Base-by-base conservation (phyloP, 805 yeast genomes). In the Teunomyces gatunensis region DNA sequence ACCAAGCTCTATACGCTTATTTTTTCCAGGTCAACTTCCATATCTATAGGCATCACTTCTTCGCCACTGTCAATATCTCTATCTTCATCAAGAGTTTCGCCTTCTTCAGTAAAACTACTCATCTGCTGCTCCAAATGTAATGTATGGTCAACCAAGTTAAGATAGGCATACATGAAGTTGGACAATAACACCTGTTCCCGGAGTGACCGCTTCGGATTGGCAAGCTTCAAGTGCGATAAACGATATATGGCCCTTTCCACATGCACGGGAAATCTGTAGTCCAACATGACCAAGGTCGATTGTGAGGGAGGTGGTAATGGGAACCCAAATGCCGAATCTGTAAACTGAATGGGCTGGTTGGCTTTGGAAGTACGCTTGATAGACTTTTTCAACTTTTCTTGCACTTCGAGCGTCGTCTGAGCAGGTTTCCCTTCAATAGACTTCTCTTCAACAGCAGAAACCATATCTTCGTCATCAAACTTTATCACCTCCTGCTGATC, bases 81-180 rank as follows among this genome's bases (percentile, higher is more conserved):
- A 25, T 50, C 51, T 13, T 49, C 58, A n/a, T 47, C 47, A 37
- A 47, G 41, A 17, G 39, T 37, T n/a, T 21, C 44, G 27, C 42
- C 47, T 33, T 50, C 53, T 12, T 29, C 42, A 9, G 42, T 36
- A n/a, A 40, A 33, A 21, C 30, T 52, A 40, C 63, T 61, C 64
- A 68, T 60, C 50, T 84, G 89, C 57, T 87, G 92, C 51, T 73
- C 77, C 51, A 87, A 65, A 64, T 85, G 89, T 55, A 87, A 72
- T 12, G 92, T 91, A 63, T 92, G 97, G 65, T 92, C 96, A 47
- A 94, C 96, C 66, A 94, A 74, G 61, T 94, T 92, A 73, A 94
- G 77, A 67, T 94, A 94, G 0, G 97, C 92, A 63, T 94, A 94
- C 99, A 94, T 94, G 79, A 94, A 94, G 64, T 94, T 94, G 49